Conservation (phyloP, 371 early-diverging fungal species). For the Rhizopus delemar region DNA sequence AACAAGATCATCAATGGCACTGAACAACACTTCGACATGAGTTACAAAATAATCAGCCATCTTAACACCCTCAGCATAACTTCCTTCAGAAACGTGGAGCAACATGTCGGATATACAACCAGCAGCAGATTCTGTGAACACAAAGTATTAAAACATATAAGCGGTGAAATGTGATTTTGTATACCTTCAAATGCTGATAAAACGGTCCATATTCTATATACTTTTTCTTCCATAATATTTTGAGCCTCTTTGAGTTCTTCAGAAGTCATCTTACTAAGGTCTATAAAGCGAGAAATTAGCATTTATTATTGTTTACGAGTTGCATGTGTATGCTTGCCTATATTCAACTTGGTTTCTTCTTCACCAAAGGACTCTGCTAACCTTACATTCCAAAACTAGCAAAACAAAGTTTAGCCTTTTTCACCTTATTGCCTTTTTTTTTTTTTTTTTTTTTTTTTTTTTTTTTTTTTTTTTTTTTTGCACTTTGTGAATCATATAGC, state of each 20-base stretch:
- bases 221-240: constrained; percentile 79
- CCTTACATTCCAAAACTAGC: constrained; percentile 82
- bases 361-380: constrained; percentile 41
- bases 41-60: constrained; percentile 91
- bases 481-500: constrained; percentile 96
- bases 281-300: constrained; percentile 7
- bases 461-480: neutral
- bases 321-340: constrained; percentile 13
- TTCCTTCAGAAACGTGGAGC: constrained; percentile 84
- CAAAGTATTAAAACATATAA: neutral
- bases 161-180: neutral
- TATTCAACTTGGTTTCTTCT: constrained; percentile 9
- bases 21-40: constrained; percentile 91
- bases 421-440: neutral
- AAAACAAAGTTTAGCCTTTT: neutral
- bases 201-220: constrained; percentile 88
- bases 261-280: constrained; percentile 33
- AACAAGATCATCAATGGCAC: constrained; percentile 78
- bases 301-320: neutral
- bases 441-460: neutral
- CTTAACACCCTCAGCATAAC: constrained; percentile 80
- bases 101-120: constrained; percentile 97
- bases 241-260: constrained; percentile 60
- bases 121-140: constrained; percentile 80
- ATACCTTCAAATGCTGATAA: constrained; percentile 87